Evolutionary conservation across 345 rosid species (phyloP), one percentile per base, ranked within the genome.

Genomic region (Salix viminalis): DNA sequence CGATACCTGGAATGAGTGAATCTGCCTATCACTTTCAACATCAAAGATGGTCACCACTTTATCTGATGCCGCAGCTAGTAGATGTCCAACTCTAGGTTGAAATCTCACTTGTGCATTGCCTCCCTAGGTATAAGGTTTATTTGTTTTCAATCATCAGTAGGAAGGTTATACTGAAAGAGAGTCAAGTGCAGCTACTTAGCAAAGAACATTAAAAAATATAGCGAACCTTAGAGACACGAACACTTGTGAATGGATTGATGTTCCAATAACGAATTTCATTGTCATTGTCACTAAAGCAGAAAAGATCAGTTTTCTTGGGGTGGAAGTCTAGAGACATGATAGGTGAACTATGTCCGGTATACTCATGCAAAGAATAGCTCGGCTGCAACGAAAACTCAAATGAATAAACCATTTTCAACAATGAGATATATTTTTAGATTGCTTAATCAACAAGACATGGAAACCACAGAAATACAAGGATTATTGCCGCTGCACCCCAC

Each of bases 311-410:
- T 80, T 89, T 89, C 81, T 77, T 86, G 30, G 91, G 96, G 67
- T 91, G 93, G 83, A 91, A 91, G 70, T 91, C 93, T 5, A 91
- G 88, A 76, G 93, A 89, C 90, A 88, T 84, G 28, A 91, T 77
- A 5, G 90, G 83, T 39, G 91, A 85, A 76, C 56, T 73, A 78
- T 87, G 95, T n/a, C 79, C 83, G 2, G 86, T 89, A 74, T 80
- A 84, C 52, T 86, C 85, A 52, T 83, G 82, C 81, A 83, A 70
- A 79, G 79, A 84, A 66, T 65, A 82, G 81, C 80, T 86, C 67
- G 93, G 90, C 96, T 89, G 91, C 82, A 52, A 78, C 65, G 72
- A 76, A 42, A 75, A 61, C 15, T 44, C 24, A 58, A 32, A 60
- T 62, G 61, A 67, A 72, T 79, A 64, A 78, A 71, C 32, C n/a